Conservation (phyloP, 2,329 filamentous ascomycete species). For the Sporothrix mexicana region DNA sequence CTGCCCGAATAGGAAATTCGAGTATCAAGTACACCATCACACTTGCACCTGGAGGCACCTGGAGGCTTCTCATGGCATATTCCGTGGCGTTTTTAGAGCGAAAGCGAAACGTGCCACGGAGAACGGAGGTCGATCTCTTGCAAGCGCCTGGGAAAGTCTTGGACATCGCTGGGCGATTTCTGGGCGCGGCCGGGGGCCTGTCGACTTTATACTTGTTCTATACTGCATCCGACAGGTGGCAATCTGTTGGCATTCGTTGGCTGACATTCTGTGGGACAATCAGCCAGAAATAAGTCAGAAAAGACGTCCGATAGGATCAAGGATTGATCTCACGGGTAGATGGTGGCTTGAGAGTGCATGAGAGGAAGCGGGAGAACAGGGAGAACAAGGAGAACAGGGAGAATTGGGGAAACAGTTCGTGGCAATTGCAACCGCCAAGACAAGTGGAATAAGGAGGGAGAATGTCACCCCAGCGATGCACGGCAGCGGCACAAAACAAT, state of each 20-base stretch:
- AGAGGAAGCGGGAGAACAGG: neutral
- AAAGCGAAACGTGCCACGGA: constrained; percentile 5
- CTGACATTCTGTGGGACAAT: no score
- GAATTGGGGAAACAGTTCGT: neutral
- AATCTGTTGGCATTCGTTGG: no score
- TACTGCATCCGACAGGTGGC: neutral
- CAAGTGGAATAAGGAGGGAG: neutral
- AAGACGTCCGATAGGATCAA: no score
- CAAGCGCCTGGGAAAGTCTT: neutral
- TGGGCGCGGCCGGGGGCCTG: neutral
- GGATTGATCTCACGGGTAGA: no score
- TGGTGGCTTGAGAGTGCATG: no score
- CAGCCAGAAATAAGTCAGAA: no score
- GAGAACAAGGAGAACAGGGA: neutral
- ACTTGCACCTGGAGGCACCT: neutral
- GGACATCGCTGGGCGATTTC: neutral
- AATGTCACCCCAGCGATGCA: neutral
- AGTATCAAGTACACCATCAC: neutral
- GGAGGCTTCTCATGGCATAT: no score
- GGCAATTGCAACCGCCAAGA: neutral
- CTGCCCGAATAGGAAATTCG: constrained; percentile 3
- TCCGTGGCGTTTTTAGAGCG: neutral
- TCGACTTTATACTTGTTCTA: neutral
- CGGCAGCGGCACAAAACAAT: neutral
- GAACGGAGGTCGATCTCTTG: neutral